Conservation (phyloP, 1,139 yeast genomes). For the Debaryomyces singareniensis region DNA sequence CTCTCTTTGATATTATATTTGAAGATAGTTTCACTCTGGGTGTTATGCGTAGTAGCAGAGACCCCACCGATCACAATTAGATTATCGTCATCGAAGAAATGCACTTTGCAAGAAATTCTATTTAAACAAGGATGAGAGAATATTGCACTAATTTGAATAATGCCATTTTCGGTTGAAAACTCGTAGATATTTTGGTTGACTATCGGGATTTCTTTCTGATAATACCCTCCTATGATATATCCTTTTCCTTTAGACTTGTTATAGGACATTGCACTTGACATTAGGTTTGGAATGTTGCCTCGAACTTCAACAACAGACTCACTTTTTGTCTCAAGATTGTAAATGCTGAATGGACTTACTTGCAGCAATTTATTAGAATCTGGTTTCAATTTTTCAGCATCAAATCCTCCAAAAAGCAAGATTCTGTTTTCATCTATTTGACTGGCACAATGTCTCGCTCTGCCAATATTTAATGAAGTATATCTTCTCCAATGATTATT, state of each 20-base stretch:
- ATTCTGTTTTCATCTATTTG: constrained; percentile 24
- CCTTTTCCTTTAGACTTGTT: constrained; percentile 26
- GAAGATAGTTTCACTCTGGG: constrained; percentile 30
- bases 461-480: constrained; percentile 33
- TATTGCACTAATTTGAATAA: constrained; percentile 5
- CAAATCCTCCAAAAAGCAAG: constrained; percentile 50
- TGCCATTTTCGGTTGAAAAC: constrained; percentile 18
- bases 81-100: constrained; percentile 16
- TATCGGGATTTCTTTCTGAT: constrained; percentile 20
- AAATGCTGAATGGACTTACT: constrained; percentile 18
- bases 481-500: constrained; percentile 26
- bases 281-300: constrained; percentile 13
- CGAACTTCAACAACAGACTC: constrained; percentile 10
- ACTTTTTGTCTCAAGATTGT: constrained; percentile 12
- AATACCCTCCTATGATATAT: constrained; percentile 51
- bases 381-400: constrained; percentile 1
- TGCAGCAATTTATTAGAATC: constrained; percentile 7
- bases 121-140: constrained; percentile 8
- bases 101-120: constrained; percentile 44
- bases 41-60: constrained; percentile 31
- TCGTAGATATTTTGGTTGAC: constrained; percentile 28
- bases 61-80: constrained; percentile 60
- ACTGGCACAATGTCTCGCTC: constrained; percentile 53
- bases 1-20: constrained; percentile 19
- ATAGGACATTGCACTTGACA: constrained; percentile 30